Conservation (phyloP, 345 rosid genomes). For the Acer negundo region DNA sequence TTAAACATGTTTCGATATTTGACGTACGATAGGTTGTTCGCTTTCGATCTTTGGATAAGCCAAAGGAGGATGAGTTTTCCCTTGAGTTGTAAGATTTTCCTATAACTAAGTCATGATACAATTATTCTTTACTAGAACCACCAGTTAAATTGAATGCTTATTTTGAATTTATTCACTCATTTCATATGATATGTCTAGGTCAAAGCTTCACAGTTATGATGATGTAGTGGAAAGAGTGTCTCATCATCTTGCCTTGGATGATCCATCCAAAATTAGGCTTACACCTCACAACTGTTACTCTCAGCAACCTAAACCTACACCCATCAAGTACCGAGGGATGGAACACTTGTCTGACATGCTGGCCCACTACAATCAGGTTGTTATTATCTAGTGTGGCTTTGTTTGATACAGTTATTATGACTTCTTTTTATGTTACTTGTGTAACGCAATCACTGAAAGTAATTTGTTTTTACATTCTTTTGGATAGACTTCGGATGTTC, state of each 20-base stretch:
- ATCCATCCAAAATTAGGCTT: constrained; percentile 74
- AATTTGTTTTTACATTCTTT: constrained; percentile 2
- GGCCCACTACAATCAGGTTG: constrained; percentile 75
- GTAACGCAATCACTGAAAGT: constrained; percentile 12
- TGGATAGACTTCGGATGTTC: constrained; percentile 64
- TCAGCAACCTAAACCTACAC: constrained; percentile 81
- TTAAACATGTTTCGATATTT: constrained; percentile 1
- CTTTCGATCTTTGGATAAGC: constrained; percentile 65
- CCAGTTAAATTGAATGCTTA: constrained; percentile 29
- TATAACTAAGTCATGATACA: background rate
- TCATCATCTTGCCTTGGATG: constrained; percentile 58
- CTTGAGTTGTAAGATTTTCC: constrained; percentile 65
- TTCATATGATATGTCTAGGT: constrained; percentile 37
- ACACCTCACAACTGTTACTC: constrained; percentile 83
- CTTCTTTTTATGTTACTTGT: background rate
- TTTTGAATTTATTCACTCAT: constrained; percentile 11
- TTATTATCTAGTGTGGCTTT: background rate
- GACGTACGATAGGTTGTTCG: constrained; percentile 49
- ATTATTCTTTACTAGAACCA: constrained; percentile 25
- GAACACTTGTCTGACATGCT: constrained; percentile 75
- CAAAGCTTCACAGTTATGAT: constrained; percentile 64
- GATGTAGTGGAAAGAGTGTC: constrained; percentile 77
- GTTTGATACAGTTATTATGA: constrained; percentile 9
- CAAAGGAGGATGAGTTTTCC: constrained; percentile 71
- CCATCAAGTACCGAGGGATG: constrained; percentile 67